A percentile compares a stretch with the other conserved stretches of the same genome.
These are phyloP conservation scores for Saccharomycopsis microspora DNA, from an alignment of 805 yeast genomes.

Conservation along the genomic window DNA sequence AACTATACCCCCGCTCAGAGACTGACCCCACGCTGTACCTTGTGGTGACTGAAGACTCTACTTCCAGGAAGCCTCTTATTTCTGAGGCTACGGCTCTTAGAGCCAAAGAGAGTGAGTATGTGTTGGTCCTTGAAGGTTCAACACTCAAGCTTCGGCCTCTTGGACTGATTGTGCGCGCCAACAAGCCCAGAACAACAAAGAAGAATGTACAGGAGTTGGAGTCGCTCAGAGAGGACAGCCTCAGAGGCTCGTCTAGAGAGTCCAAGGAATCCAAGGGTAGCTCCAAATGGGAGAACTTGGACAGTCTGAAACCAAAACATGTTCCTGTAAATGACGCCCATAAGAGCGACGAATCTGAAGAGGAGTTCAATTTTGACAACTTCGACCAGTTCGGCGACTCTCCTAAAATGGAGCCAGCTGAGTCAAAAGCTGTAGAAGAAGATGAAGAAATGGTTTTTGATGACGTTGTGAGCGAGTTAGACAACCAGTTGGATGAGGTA, in stretches of 20 bases:
- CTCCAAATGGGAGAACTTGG: not conserved
- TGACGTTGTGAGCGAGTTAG: conserved; percentile 16
- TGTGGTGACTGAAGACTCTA: not conserved
- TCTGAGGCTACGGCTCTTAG: conserved; percentile 4
- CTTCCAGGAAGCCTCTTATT: not conserved
- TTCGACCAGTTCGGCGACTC: conserved; percentile 16
- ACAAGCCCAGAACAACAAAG: conserved; percentile 11
- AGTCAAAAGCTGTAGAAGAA: not conserved
- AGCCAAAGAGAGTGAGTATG: conserved; percentile 10
- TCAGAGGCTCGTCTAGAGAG: not conserved
- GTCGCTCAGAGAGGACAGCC: conserved; percentile 3
- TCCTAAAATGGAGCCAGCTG: not conserved
- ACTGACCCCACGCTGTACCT: not conserved
- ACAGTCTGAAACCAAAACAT: not conserved
- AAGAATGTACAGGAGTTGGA: conserved; percentile 6
- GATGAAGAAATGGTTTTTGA: conserved; percentile 19
- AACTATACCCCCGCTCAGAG: not conserved
- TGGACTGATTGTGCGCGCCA: conserved; percentile 8
- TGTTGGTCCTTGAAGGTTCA: conserved; percentile 3
- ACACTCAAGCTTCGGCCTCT: conserved; percentile 6
- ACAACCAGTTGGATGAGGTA: not conserved
- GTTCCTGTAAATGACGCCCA: not conserved
- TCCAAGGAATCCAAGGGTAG: conserved; percentile 1
- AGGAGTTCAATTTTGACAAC: conserved; percentile 15
- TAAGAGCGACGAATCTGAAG: not conserved